Conservation (phyloP, 768 basidiomycete species). For the Sarcomyxa edulis region DNA sequence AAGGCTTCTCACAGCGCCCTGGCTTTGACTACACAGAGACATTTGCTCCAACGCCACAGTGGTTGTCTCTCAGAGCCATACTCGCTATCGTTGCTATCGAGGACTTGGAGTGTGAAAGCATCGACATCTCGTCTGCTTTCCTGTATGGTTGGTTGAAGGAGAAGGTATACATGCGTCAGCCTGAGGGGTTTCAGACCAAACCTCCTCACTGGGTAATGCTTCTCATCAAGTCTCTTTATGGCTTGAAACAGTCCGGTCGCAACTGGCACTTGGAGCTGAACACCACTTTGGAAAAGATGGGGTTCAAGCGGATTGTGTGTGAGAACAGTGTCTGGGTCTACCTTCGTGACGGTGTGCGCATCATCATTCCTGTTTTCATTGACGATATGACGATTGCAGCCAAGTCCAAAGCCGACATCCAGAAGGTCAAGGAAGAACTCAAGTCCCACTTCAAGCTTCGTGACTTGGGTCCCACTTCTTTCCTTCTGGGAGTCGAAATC, state of each 20-base stretch:
- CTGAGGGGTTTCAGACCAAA: constrained; percentile 17
- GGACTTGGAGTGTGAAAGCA: constrained; percentile 22
- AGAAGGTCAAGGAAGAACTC: constrained; percentile 18
- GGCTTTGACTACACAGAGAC: constrained; percentile 35
- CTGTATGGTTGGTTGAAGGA: constrained; percentile 23
- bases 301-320: constrained; percentile 15
- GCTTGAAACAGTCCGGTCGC: constrained; percentile 34
- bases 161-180: constrained; percentile 28
- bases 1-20: constrained; percentile 30
- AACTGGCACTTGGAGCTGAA: constrained; percentile 30
- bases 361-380: constrained; percentile 24
- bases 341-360: constrained; percentile 11
- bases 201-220: constrained; percentile 12
- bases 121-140: constrained; percentile 28
- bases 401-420: constrained; percentile 9
- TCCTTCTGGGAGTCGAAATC: constrained; percentile 25
- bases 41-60: constrained; percentile 19
- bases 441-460: constrained; percentile 18
- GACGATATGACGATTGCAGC: constrained; percentile 25
- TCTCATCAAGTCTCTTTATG: constrained; percentile 31
- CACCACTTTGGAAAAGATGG: constrained; percentile 12
- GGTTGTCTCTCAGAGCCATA: constrained; percentile 18
- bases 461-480: constrained; percentile 20
- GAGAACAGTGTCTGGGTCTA: constrained; percentile 25
- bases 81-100: constrained; percentile 23